Evolutionary conservation across 306 rosid genomes (phyloP).

Genomic region (Pachyrhizus erosus): DNA sequence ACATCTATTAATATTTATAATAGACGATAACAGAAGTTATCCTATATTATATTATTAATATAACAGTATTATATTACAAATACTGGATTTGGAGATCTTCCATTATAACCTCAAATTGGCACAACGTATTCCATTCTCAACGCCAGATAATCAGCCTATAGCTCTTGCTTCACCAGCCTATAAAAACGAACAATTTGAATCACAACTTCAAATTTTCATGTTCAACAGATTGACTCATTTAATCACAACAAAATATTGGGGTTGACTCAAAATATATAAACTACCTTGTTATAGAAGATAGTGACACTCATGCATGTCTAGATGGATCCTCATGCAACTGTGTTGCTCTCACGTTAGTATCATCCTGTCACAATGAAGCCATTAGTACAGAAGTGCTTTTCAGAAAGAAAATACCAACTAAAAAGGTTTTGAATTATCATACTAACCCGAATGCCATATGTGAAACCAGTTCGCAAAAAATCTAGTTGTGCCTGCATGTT

Average conservation of each 20-base stretch:
- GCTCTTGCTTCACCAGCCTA: slow-evolving; percentile 48
- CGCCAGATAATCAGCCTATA: slow-evolving; percentile 49
- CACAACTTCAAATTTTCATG: not conserved
- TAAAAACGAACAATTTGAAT: slow-evolving; percentile 33
- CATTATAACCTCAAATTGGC: slow-evolving; percentile 41
- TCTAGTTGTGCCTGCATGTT: slow-evolving; percentile 95
- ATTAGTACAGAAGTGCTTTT: slow-evolving; percentile 29
- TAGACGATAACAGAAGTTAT: slow-evolving; percentile 47
- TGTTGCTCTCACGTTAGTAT: slow-evolving; percentile 84
- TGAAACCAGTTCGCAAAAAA: slow-evolving; percentile 78
- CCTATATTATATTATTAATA: slow-evolving; percentile 42
- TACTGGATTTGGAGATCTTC: slow-evolving; percentile 44
- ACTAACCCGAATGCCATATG: slow-evolving; percentile 93
- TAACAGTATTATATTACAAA: slow-evolving; percentile 63
- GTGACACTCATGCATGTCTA: slow-evolving; percentile 70
- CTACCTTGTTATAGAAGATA: slow-evolving; percentile 44
- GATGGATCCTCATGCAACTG: slow-evolving; percentile 94
- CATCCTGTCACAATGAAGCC: slow-evolving; percentile 71
- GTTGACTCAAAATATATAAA: slow-evolving; percentile 22
- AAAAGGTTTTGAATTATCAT: slow-evolving; percentile 25
- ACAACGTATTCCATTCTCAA: slow-evolving; percentile 46
- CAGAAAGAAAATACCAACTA: not conserved
- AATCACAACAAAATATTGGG: slow-evolving; percentile 25
- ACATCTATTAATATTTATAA: slow-evolving; percentile 48
- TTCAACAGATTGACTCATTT: slow-evolving; percentile 33